Conservation (phyloP, 495 filamentous ascomycete genomes). For the Pyrenula aspistea region DNA sequence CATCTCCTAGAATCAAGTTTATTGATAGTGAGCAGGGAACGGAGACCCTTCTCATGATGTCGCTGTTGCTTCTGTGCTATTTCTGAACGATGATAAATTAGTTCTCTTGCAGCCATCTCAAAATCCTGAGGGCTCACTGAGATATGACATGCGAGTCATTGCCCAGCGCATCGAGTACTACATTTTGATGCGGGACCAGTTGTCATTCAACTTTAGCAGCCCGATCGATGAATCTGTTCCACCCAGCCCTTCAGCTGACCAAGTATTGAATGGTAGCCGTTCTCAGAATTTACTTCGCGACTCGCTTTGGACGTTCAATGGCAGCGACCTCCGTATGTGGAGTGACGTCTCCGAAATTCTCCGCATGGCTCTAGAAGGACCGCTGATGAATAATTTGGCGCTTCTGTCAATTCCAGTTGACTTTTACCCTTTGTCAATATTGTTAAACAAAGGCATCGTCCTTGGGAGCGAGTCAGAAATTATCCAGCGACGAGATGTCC, state of each 20-base stretch:
- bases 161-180: constrained; percentile 95
- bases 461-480: constrained; percentile 87
- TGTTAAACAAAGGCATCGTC: constrained; percentile 75
- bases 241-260: constrained; percentile 37
- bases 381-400: constrained; percentile 1
- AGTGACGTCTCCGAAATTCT: constrained; percentile 82
- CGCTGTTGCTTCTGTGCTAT: constrained; percentile 82
- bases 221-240: constrained; percentile 32
- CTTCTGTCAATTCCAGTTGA: constrained; percentile 48
- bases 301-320: constrained; percentile 92
- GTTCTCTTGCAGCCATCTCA: constrained; percentile 81
- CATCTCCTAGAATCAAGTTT: not conserved
- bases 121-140: constrained; percentile 63
- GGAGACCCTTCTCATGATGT: constrained; percentile 97
- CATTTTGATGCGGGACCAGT: constrained; percentile 77
- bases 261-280: constrained; percentile 28
- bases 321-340: constrained; percentile 71
- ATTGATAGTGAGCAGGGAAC: constrained; percentile 37
- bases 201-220: constrained; percentile 34
- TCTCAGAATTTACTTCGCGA: constrained; percentile 52
- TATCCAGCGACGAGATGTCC: constrained; percentile 78
- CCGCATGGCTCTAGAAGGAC: constrained; percentile 29
- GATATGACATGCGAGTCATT: constrained; percentile 97
- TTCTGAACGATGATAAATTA: constrained; percentile 91
- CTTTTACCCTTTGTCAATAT: constrained; percentile 86